Evolutionary conservation across 2,329 filamentous ascomycete species (phyloP).

Genomic region (Lachnellula arida): DNA sequence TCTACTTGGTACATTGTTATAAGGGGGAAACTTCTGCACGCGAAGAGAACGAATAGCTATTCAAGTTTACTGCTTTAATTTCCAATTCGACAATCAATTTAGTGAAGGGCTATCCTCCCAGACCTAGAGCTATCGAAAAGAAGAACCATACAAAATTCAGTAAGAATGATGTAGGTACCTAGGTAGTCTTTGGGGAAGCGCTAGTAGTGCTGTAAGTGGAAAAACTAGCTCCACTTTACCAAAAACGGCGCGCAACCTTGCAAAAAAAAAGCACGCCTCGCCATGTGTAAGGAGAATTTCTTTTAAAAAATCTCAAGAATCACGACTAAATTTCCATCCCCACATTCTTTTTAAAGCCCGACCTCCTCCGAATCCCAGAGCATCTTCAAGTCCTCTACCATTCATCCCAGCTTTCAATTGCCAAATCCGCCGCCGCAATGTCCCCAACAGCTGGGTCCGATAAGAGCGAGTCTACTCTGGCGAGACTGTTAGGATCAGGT

Average conservation of each 20-base stretch:
- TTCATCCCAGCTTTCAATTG: neutral
- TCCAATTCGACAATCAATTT: too few relatives aligned
- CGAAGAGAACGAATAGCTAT: too few relatives aligned
- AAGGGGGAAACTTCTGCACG: too few relatives aligned
- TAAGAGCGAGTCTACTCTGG: slow-evolving; percentile 85
- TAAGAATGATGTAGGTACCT: too few relatives aligned
- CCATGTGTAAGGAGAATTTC: neutral
- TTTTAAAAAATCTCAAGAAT: neutral
- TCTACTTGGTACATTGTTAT: too few relatives aligned
- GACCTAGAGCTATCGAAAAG: too few relatives aligned
- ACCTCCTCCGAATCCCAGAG: neutral
- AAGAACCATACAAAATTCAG: too few relatives aligned
- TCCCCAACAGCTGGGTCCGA: slow-evolving; percentile 36
- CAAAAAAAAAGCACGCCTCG: neutral
- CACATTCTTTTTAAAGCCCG: neutral
- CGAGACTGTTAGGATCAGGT: slow-evolving; percentile 91
- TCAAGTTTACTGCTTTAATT: too few relatives aligned
- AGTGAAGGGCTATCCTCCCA: too few relatives aligned
- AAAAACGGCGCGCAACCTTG: neutral
- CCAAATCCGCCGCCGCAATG: slow-evolving; percentile 2
- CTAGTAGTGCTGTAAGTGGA: too few relatives aligned
- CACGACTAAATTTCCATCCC: slow-evolving; percentile 1
- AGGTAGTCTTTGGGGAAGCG: too few relatives aligned
- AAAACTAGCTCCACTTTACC: neutral
- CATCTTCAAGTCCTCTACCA: neutral